Base-by-base conservation (phyloP, 495 filamentous ascomycete genomes). In the Aspergillus avenaceus region DNA sequence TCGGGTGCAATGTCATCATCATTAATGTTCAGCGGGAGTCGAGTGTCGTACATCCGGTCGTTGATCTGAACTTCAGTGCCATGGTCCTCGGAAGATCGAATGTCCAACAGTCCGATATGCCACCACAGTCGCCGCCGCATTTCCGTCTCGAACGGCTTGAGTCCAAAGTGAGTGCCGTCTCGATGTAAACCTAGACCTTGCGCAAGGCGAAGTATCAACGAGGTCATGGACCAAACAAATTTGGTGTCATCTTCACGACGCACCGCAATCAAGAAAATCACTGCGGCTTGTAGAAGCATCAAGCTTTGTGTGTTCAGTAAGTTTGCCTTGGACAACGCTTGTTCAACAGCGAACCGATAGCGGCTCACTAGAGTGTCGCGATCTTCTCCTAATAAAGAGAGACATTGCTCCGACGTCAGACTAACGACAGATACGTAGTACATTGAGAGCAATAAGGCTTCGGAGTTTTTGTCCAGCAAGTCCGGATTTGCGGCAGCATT, bases 61-160 rank as follows among this genome's bases (percentile, higher is more conserved):
- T 81, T 63, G 14, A 95, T 85, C 12, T 79, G 83, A 8, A 87
- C 79, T 52, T 95, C 88, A 25, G 84, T 87, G 0, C 90, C 91
- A 61, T 92, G 86, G 50, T 93, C 90, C 59, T 96, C 90, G 8
- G 86, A 83, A 0, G 89, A 84, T 14, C 88, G 78, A 3, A 83
- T 69, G 63, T 96, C 91, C 38, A 95, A 62, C 16, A 91, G 70
- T 59, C 81, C 85, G 8, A 96, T 77, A 38, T 87, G 82, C 84
- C 89, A 92, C 84, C 90, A 96, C 4, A 95, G 61, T 1, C 91
- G 79, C 42, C 91, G 78, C 44, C 91, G 79, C 80, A 93, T 88
- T 62, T 96, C 91, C 0, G 84, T 81, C 41, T 96, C 87, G 55
- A 90, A 91, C 0, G 88, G 86, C 36, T 76, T 76, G 5, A 91